phyloP scores from a whole-genome alignment of 345 rosid species.

The Crucihimalaya himalaica region DNA sequence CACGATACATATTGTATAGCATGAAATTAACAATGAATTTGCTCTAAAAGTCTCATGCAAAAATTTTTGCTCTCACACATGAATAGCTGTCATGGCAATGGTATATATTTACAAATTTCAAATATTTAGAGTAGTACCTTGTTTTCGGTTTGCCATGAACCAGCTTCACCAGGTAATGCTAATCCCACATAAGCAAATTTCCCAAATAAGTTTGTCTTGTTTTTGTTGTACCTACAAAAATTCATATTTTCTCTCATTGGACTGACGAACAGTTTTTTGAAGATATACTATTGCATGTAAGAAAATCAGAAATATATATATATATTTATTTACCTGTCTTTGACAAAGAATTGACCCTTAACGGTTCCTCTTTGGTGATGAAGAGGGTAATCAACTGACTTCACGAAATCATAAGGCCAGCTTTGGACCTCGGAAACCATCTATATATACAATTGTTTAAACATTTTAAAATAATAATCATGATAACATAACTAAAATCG shows the following conservation, averaged over 20 bases:
- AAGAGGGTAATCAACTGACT: conserved; percentile 57
- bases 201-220: conserved; percentile 36
- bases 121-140: conserved; percentile 44
- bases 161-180: conserved; percentile 74
- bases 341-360: conserved; percentile 58
- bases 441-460: conserved; percentile 36
- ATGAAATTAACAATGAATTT: neutral
- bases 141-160: conserved; percentile 84
- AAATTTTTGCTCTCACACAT: neutral
- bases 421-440: conserved; percentile 52
- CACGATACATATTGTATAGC: neutral
- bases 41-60: neutral
- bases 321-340: conserved; percentile 51
- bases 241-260: neutral
- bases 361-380: conserved; percentile 59
- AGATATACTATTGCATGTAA: neutral
- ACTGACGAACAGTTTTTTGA: neutral
- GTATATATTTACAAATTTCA: neutral
- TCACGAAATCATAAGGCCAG: conserved; percentile 74
- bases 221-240: conserved; percentile 42
- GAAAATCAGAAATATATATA: neutral
- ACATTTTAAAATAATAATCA: neutral
- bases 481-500: neutral
- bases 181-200: conserved; percentile 66
- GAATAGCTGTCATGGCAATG: neutral